Evolutionary conservation across 179 eudicot species (phyloP).

Genomic region (Beta lomatogona): DNA sequence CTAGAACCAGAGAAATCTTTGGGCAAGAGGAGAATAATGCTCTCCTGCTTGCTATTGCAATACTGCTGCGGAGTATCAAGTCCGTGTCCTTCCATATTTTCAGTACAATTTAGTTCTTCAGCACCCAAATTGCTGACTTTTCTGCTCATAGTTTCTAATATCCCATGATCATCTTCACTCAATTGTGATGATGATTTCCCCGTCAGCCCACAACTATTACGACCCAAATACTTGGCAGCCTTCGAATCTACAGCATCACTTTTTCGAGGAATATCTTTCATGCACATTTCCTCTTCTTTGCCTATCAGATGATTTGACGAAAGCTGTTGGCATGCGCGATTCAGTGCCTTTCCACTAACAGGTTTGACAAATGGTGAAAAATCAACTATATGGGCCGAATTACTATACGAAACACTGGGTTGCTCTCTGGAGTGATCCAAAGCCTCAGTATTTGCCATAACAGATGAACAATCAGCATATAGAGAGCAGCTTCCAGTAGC

Average conservation of each 20-base stretch:
- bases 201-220: constrained; percentile 19
- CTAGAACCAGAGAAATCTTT: constrained; percentile 42
- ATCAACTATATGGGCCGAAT: constrained; percentile 31
- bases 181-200: constrained; percentile 34
- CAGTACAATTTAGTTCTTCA: constrained; percentile 22
- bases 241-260: constrained; percentile 24
- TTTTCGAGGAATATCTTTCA: constrained; percentile 29
- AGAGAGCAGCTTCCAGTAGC: constrained; percentile 29
- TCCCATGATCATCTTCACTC: constrained; percentile 21
- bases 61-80: constrained; percentile 19
- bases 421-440: constrained; percentile 34
- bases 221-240: constrained; percentile 31
- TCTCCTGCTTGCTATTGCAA: constrained; percentile 34
- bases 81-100: constrained; percentile 19
- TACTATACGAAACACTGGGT: constrained; percentile 27
- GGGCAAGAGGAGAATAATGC: constrained; percentile 56
- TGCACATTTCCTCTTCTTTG: constrained; percentile 22
- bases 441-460: constrained; percentile 19
- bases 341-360: constrained; percentile 30
- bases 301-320: constrained; percentile 16
- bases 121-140: constrained; percentile 21
- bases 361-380: constrained; percentile 35
- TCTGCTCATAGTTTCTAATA: constrained; percentile 22
- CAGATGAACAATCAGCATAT: constrained; percentile 18
- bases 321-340: constrained; percentile 31